Evolutionary conservation across 2,329 filamentous ascomycete genomes (phyloP).

Genomic region (Aspergillus flavus): DNA sequence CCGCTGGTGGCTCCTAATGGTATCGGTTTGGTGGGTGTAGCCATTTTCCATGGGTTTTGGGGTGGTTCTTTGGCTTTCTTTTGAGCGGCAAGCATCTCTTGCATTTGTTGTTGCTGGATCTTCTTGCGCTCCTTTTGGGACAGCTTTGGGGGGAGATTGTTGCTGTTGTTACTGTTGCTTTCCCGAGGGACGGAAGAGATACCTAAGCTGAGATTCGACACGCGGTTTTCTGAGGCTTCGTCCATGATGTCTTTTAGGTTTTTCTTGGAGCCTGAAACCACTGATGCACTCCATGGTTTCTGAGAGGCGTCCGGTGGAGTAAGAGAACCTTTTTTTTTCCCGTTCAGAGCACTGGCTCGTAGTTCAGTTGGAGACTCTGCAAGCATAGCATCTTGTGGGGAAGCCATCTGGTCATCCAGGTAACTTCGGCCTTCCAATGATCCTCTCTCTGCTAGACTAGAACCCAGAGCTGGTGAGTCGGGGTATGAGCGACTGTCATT

Average conservation of each 20-base stretch:
- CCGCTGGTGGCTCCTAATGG: constrained; percentile 42
- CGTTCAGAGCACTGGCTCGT: constrained; percentile 21
- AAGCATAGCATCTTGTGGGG: constrained; percentile 20
- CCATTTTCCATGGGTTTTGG: constrained; percentile 66
- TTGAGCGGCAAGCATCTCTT: constrained; percentile 42
- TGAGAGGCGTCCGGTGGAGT: constrained; percentile 32
- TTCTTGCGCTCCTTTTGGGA: constrained; percentile 93
- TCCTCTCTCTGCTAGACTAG: constrained; percentile 29
- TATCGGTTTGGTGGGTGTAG: constrained; percentile 19
- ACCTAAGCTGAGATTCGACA: constrained; percentile 57
- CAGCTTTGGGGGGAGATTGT: constrained; percentile 59
- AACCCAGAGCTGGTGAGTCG: constrained; percentile 28
- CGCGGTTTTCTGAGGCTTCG: constrained; percentile 55
- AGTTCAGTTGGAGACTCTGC: constrained; percentile 30
- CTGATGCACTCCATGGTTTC: constrained; percentile 57
- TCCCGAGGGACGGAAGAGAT: constrained; percentile 52
- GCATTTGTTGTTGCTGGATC: constrained; percentile 68
- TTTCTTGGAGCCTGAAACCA: constrained; percentile 64
- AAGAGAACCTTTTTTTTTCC: constrained; percentile 28
- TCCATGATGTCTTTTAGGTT: constrained; percentile 78
- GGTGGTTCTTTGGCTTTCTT: constrained; percentile 39
- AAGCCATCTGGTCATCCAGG: constrained; percentile 34
- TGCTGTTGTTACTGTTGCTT: constrained; percentile 34
- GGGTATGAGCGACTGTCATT: constrained; percentile 24
- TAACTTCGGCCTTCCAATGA: constrained; percentile 31